Evolutionary conservation across 2,329 filamentous ascomycete genomes (phyloP), one percentile per base, ranked within the genome.

Genomic region (Hymenoscyphus infarciens): DNA sequence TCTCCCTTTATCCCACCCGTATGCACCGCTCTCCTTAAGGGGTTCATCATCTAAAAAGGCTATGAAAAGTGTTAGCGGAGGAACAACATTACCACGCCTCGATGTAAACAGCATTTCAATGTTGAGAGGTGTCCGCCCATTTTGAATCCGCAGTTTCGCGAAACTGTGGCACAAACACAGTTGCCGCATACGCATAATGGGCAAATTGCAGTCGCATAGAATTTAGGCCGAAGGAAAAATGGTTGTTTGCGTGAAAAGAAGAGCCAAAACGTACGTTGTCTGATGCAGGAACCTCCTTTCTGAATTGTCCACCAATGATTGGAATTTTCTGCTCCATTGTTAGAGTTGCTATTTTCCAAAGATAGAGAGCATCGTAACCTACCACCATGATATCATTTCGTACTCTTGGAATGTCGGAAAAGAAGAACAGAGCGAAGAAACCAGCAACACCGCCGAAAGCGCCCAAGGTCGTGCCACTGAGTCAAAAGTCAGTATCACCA

Each of bases 391-490:
- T 78, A 70, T 89, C 86, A 56, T 73, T 74, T 75, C 84, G 78
- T 68, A 88, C 78, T 74, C 79, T 81, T 68, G 86, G 86, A 57
- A 88, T 82, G 69, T 86, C 85, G 49, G 84, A 87, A 67, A 82
- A 85, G 80, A 83, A 85, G 70, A 87, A 80, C 66, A 85, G 77
- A 67, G 78, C 83, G 67, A 85, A 79, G 70, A 81, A 62, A 52
- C 74, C 81, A 64, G 82, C 83, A 63, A 84, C 82, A 65, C 77
- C 84, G 63, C 84, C 84, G 71, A 85, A 86, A 61, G 79, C 77
- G 63, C 78, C 83, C 57, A 81, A 69, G 67, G 80, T 83, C 66
- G 82, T 61, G 64, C 79, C 81, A 65, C 85, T 87, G 7, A 19
- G 7, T 11, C 19, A 11, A 2, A 49, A 22, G 42, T 49, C n/a